phyloP scores from a whole-genome alignment of 148 eudicot species.

The Fagopyrum esculentum region DNA sequence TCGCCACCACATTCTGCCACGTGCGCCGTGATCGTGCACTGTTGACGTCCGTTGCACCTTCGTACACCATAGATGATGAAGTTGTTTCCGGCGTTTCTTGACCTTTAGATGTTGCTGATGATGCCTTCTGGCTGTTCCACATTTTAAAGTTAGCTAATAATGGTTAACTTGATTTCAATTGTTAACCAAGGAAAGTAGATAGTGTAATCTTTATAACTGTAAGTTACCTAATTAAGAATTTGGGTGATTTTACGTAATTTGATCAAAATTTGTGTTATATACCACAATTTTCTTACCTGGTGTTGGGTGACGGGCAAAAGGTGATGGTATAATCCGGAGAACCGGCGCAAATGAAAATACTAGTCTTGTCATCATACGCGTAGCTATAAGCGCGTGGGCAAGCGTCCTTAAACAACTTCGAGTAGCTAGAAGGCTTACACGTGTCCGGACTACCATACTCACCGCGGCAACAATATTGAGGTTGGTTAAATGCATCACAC shows the following conservation, averaged over 20 bases:
- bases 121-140: neutral
- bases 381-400: slow-evolving; percentile 81
- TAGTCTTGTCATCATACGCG: slow-evolving; percentile 71
- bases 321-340: slow-evolving; percentile 53
- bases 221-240: no score
- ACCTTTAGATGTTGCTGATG: neutral
- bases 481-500: slow-evolving; percentile 41
- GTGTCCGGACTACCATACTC: slow-evolving; percentile 46
- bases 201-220: no score
- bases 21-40: slow-evolving; percentile 8
- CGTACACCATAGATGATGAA: slow-evolving; percentile 47
- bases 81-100: slow-evolving; percentile 17
- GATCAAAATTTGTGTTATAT: no score
- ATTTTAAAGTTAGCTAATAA: neutral
- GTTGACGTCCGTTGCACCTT: slow-evolving; percentile 39
- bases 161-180: neutral
- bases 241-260: no score
- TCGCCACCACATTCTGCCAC: slow-evolving; percentile 19
- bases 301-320: slow-evolving; percentile 59
- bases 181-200: neutral
- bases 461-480: slow-evolving; percentile 56
- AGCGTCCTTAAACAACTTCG: slow-evolving; percentile 53
- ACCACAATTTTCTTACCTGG: slow-evolving; percentile 35
- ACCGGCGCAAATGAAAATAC: slow-evolving; percentile 73
- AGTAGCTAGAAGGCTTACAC: slow-evolving; percentile 71